Percentiles rank a stretch among this genome's conserved stretches.
phyloP scores from a whole-genome alignment of 805 yeast species.

The Saccharomycopsis fodiens region DNA sequence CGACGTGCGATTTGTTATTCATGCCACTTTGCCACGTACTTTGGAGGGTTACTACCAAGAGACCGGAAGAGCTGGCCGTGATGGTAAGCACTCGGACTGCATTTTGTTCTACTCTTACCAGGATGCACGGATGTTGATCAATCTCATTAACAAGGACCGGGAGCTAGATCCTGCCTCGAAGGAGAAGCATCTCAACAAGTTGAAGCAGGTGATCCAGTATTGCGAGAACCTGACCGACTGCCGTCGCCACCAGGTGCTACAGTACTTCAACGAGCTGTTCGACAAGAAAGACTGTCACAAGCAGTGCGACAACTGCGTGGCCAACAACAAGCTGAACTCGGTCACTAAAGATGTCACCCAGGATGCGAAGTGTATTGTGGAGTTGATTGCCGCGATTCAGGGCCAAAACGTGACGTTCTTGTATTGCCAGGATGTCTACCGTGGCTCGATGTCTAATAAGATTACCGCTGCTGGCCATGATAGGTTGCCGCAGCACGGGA shows the following conservation, averaged over 20 bases:
- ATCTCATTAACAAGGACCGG: conserved; percentile 69
- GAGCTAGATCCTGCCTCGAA: conserved; percentile 56
- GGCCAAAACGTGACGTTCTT: conserved; percentile 61
- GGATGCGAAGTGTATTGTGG: conserved; percentile 50
- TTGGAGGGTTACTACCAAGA: conserved; percentile 97
- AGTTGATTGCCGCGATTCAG: conserved; percentile 50
- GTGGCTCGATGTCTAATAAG: conserved; percentile 62
- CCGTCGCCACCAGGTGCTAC: conserved; percentile 79
- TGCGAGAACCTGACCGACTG: conserved; percentile 91
- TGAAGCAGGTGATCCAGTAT: conserved; percentile 80
- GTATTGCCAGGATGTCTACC: conserved; percentile 75
- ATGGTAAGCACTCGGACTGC: conserved; percentile 78
- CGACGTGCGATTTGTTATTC: conserved; percentile 88
- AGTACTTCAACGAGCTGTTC: conserved; percentile 82
- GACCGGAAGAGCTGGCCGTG: conserved; percentile 98
- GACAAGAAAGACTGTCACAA: conserved; percentile 55
- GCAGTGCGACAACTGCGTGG: conserved; percentile 79
- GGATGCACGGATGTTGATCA: conserved; percentile 72
- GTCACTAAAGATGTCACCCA: conserved; percentile 62
- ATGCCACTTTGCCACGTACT: conserved; percentile 79
- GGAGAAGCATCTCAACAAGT: conserved; percentile 68
- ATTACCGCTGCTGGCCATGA: conserved; percentile 60
- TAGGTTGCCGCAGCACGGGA: conserved; percentile 54
- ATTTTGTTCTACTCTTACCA: conserved; percentile 71
- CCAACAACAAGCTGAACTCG: conserved; percentile 33